A percentile compares a stretch with the other conserved stretches of the same genome.
Conservation (phyloP, 768 basidiomycete genomes). For the Tulasnella sp. region DNA sequence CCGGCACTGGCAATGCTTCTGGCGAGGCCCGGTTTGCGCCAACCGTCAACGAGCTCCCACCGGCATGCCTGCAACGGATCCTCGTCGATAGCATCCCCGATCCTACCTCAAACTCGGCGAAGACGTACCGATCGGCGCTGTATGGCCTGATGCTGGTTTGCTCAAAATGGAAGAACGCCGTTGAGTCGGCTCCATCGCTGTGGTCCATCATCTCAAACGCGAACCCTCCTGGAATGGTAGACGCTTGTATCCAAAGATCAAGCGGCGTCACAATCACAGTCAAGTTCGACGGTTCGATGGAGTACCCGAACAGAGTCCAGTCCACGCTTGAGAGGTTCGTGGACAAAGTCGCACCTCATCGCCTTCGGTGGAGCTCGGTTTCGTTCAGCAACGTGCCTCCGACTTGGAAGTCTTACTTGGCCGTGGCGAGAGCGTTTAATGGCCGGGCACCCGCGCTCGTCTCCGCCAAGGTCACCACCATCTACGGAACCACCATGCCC, state of each 20-base stretch:
- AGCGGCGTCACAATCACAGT: not conserved
- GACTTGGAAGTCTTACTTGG: not conserved
- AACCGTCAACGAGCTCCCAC: not conserved
- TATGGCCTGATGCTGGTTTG: not conserved
- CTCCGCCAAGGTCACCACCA: not conserved
- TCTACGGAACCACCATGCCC: not conserved
- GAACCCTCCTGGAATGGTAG: not conserved
- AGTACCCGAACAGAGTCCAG: not conserved
- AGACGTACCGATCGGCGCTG: not conserved
- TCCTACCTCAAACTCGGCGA: not conserved
- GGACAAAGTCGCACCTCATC: no score
- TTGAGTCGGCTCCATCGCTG: not conserved
- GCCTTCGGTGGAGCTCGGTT: not conserved
- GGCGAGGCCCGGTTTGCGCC: no score
- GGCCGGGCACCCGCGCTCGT: not conserved
- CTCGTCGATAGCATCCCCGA: not conserved
- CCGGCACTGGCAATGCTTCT: no score
- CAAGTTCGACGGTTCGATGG: not conserved
- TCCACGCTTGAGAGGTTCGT: no score
- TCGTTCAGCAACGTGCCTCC: not conserved
- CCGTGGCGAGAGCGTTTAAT: no score
- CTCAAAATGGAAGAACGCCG: not conserved
- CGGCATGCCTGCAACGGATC: no score
- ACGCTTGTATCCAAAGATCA: not conserved
- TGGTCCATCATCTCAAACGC: not conserved